Evolutionary conservation across 176 grass and related monocot genomes (phyloP).

Genomic region (Avena insularis): DNA sequence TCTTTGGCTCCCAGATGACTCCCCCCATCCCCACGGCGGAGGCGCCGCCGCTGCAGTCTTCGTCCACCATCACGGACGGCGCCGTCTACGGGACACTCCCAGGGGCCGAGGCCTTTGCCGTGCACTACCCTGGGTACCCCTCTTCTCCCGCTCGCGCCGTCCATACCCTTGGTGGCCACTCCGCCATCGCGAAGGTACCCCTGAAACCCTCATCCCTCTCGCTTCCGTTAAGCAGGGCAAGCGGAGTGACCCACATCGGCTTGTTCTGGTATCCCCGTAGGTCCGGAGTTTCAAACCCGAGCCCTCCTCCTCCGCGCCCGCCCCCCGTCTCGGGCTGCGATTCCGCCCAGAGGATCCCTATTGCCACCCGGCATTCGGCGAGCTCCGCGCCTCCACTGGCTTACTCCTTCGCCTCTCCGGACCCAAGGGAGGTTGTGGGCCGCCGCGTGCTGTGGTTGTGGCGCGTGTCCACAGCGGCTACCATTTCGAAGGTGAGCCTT

Average conservation of each 20-base stretch:
- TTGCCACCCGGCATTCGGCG: conserved; percentile 74
- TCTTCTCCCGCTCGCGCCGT: conserved; percentile 62
- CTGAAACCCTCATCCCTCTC: background rate
- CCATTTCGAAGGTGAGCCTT: conserved; percentile 66
- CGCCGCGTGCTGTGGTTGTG: conserved; percentile 59
- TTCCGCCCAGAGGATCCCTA: conserved; percentile 85
- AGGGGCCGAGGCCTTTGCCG: conserved; percentile 55
- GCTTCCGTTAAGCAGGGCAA: too few relatives aligned
- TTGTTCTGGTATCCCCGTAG: conserved; percentile 18
- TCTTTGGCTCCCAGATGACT: background rate
- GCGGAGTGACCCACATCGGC: background rate
- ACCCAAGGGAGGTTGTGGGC: conserved; percentile 16
- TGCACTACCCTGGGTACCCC: conserved; percentile 85
- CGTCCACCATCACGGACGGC: conserved; percentile 62
- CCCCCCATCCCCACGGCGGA: background rate
- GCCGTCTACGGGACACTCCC: conserved; percentile 63
- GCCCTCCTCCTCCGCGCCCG: conserved; percentile 56
- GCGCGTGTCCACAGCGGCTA: conserved; percentile 68
- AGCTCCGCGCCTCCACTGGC: conserved; percentile 47
- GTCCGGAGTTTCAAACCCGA: conserved; percentile 31
- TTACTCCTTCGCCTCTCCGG: conserved; percentile 70
- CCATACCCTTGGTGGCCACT: conserved; percentile 67
- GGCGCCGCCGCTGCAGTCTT: background rate
- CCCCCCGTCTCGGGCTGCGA: conserved; percentile 64
- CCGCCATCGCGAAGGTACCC: conserved; percentile 63